Evolutionary conservation across 208 protist species (phyloP).

Genomic region (Trypanosoma theileri): DNA sequence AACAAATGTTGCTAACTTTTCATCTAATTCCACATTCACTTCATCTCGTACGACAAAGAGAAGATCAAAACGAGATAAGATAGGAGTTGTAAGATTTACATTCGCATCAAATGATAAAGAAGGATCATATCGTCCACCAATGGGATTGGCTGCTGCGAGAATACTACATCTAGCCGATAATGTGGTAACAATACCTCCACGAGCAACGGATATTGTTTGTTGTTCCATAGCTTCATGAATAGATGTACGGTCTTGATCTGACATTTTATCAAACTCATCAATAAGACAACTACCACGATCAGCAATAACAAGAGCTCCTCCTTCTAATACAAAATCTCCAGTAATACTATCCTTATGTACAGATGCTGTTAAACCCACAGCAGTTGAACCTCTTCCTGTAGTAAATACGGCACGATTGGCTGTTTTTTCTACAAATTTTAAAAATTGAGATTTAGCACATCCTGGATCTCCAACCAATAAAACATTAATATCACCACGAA

Average conservation of each 20-base stretch:
- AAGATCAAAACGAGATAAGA: conserved; percentile 99
- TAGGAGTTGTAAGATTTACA: conserved; percentile 98
- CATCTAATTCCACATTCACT: conserved; percentile 95
- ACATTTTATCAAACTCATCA: conserved; percentile 99
- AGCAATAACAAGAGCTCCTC: conserved; percentile 99
- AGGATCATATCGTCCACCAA: conserved; percentile 96
- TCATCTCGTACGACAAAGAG: conserved; percentile 95
- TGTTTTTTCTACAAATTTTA: conserved; percentile 99
- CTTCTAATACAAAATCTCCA: conserved; percentile 99
- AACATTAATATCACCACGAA: conserved; percentile 99
- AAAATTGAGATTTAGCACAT: conserved; percentile 96
- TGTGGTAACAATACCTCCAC: conserved; percentile 99
- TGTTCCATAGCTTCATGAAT: conserved; percentile 99
- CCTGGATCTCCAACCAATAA: conserved; percentile 99
- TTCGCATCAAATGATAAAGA: conserved; percentile 96
- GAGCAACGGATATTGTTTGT: conserved; percentile 99
- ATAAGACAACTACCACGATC: conserved; percentile 99
- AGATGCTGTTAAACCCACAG: conserved; percentile 98
- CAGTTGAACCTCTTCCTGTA: conserved; percentile 98
- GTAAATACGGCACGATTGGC: conserved; percentile 98
- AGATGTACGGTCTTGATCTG: conserved; percentile 96
- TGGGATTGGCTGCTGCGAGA: conserved; percentile 99
- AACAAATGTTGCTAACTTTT: conserved; percentile 95
- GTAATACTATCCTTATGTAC: conserved; percentile 98
- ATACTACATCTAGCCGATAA: conserved; percentile 96